phyloP scores from a whole-genome alignment of 345 rosid species.

The Sisymbrium altissimum region DNA sequence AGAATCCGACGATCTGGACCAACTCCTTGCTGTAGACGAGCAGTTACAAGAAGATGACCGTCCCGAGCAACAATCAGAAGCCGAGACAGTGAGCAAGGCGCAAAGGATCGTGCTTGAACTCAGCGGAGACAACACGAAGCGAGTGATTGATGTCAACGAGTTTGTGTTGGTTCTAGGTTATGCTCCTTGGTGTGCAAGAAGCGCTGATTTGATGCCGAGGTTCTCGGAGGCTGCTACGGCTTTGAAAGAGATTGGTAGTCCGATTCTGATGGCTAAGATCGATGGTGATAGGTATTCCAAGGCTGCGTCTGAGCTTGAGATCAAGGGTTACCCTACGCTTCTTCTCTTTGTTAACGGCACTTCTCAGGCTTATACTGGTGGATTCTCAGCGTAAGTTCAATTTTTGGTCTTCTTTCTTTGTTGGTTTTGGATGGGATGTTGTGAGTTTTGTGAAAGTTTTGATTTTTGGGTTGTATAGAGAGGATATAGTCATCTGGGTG shows the following conservation, averaged over 20 bases:
- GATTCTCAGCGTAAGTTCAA: slow-evolving; percentile 66
- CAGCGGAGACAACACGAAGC: slow-evolving; percentile 49
- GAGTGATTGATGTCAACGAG: slow-evolving; percentile 50
- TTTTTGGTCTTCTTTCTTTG: not conserved
- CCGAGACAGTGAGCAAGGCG: slow-evolving; percentile 67
- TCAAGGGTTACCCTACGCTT: slow-evolving; percentile 81
- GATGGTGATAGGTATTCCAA: slow-evolving; percentile 77
- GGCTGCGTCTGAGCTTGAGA: slow-evolving; percentile 55
- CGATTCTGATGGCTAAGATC: slow-evolving; percentile 72
- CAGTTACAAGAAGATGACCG: slow-evolving; percentile 38
- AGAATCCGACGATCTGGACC: slow-evolving; percentile 44
- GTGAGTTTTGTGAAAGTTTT: not conserved
- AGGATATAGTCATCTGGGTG: slow-evolving; percentile 75
- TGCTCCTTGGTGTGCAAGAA: slow-evolving; percentile 82
- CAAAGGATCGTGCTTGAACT: slow-evolving; percentile 79
- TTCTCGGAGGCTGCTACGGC: slow-evolving; percentile 78
- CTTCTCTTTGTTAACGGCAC: slow-evolving; percentile 72
- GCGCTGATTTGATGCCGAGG: slow-evolving; percentile 91
- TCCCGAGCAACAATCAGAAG: slow-evolving; percentile 51
- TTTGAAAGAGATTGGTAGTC: slow-evolving; percentile 59
- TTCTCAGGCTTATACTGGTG: slow-evolving; percentile 64
- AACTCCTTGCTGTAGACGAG: slow-evolving; percentile 69
- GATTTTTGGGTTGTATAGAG: slow-evolving; percentile 36
- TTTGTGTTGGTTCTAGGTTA: slow-evolving; percentile 75
- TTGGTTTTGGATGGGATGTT: not conserved